Percentiles rank a stretch among this genome's conserved stretches.
Evolutionary conservation across 768 basidiomycete genomes (phyloP).

Genomic region (Lepiota subincarnata): DNA sequence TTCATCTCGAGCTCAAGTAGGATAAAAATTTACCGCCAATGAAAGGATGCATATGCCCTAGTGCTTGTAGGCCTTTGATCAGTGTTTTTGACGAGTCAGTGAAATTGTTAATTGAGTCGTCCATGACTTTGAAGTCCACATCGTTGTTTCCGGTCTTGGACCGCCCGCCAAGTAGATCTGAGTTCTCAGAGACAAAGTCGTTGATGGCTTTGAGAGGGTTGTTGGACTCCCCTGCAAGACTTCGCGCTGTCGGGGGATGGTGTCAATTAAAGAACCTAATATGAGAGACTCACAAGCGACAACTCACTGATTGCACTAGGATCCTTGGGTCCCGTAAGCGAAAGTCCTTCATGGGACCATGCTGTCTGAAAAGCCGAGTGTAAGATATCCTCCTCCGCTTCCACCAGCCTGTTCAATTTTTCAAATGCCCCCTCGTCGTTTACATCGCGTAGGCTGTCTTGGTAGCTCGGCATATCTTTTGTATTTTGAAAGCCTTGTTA

Average conservation of each 20-base stretch:
- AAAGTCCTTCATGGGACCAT: slow-evolving; percentile 5
- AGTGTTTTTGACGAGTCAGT: slow-evolving; percentile 25
- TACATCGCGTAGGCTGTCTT: not conserved
- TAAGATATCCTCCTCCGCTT: not conserved
- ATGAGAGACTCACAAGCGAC: not conserved
- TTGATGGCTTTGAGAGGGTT: slow-evolving; percentile 11
- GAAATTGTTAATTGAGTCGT: slow-evolving; percentile 27
- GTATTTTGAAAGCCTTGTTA: not conserved
- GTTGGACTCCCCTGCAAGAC: not conserved
- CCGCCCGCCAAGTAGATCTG: slow-evolving; percentile 5
- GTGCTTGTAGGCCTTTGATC: slow-evolving; percentile 26
- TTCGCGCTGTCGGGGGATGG: not conserved
- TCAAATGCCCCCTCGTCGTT: not conserved
- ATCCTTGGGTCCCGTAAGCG: not conserved
- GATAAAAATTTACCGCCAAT: slow-evolving; percentile 24
- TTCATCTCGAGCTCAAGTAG: not conserved
- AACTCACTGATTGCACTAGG: not conserved
- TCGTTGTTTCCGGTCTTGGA: slow-evolving; percentile 1
- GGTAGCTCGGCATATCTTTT: not conserved
- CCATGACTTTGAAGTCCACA: slow-evolving; percentile 18
- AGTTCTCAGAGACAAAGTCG: slow-evolving; percentile 14
- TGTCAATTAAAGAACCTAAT: not conserved
- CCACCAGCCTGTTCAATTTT: not conserved
- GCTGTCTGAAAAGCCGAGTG: slow-evolving; percentile 7
- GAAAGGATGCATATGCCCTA: slow-evolving; percentile 32